phyloP scores from a whole-genome alignment of 2,329 filamentous ascomycete species.

The Alternaria hordeiaustralica region DNA sequence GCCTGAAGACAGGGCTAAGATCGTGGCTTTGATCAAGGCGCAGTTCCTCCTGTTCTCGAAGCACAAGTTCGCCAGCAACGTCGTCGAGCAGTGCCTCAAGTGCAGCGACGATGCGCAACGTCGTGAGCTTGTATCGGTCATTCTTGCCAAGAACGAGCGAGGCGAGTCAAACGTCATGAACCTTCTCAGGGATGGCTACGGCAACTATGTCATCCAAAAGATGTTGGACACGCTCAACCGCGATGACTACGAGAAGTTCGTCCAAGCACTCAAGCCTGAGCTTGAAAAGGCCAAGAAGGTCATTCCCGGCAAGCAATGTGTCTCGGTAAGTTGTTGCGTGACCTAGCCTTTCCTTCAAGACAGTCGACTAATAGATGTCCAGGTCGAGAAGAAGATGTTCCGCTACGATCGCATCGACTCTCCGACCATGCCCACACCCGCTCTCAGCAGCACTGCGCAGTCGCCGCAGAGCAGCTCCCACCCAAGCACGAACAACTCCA shows the following conservation, averaged over 20 bases:
- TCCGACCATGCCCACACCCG: conserved; percentile 57
- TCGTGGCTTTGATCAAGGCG: conserved; percentile 75
- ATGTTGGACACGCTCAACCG: conserved; percentile 63
- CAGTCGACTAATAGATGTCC: conserved; percentile 7
- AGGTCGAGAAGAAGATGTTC: conserved; percentile 59
- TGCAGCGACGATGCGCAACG: conserved; percentile 74
- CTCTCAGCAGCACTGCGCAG: conserved; percentile 72
- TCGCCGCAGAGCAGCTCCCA: conserved; percentile 71
- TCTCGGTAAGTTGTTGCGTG: conserved; percentile 38
- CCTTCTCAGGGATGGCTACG: conserved; percentile 89
- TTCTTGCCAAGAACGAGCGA: conserved; percentile 61
- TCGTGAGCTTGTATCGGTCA: conserved; percentile 64
- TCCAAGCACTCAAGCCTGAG: conserved; percentile 53
- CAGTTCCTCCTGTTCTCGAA: conserved; percentile 80
- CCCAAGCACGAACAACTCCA: conserved; percentile 68
- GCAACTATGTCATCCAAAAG: conserved; percentile 96
- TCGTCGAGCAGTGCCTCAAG: conserved; percentile 90
- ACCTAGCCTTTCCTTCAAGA: background rate
- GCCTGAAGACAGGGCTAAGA: conserved; percentile 71
- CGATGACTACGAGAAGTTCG: conserved; percentile 52
- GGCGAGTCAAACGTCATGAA: conserved; percentile 73
- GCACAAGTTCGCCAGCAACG: conserved; percentile 96
- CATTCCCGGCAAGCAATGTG: conserved; percentile 53
- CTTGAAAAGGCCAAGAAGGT: conserved; percentile 53
- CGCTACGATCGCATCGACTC: conserved; percentile 47